These are phyloP conservation scores for Trichoderma koningiopsis DNA, from an alignment of 2,329 filamentous ascomycete genomes.

Conservation along the genomic window DNA sequence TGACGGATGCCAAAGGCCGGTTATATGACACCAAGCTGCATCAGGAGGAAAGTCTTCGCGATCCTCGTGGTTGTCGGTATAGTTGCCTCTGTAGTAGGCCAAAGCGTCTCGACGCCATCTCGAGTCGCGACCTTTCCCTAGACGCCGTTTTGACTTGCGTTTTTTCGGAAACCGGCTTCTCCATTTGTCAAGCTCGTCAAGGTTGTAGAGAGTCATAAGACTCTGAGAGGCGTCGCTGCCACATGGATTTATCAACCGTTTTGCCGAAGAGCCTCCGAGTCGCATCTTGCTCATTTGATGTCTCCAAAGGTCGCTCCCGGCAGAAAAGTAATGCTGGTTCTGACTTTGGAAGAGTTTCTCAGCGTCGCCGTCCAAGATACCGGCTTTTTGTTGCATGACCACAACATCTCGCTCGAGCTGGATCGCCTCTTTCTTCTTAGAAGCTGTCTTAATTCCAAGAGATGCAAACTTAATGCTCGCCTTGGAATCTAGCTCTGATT, in stretches of 20 bases:
- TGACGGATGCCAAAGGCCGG: neutral
- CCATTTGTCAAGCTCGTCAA: neutral
- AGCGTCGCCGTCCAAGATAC: neutral
- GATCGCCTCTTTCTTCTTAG: neutral
- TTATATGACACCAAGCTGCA: neutral
- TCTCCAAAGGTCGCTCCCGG: neutral
- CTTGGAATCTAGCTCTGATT: neutral
- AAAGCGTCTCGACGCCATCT: neutral
- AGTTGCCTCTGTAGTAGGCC: neutral
- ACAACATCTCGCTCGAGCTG: neutral
- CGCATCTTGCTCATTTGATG: neutral
- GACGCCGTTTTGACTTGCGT: no score
- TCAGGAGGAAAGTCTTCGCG: no score
- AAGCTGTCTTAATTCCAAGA: neutral
- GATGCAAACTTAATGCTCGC: neutral
- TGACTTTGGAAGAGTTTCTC: neutral
- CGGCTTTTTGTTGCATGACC: neutral
- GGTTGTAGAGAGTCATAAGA: neutral
- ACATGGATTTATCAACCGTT: neutral
- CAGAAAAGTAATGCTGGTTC: neutral
- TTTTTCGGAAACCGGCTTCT: neutral
- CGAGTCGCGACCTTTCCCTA: neutral
- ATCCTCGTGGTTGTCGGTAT: no score
- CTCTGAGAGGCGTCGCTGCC: neutral
- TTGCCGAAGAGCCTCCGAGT: neutral